phyloP scores from a whole-genome alignment of 768 basidiomycete species.

The Pulveroboletus sp. region DNA sequence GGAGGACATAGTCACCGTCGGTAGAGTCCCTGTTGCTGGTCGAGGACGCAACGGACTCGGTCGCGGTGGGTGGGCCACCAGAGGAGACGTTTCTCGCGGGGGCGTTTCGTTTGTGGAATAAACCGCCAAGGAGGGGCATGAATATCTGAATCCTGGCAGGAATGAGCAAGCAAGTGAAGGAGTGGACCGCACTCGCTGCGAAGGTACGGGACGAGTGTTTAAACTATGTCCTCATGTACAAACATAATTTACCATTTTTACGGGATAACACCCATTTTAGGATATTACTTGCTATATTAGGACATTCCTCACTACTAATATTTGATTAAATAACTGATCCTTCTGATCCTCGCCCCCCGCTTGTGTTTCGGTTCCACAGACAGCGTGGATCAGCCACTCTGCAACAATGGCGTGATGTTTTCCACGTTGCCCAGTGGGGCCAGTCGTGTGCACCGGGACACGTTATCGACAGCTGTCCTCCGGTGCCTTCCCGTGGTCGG shows the following conservation, averaged over 20 bases:
- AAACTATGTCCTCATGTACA: conserved; percentile 6
- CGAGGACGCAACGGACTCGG: conserved; percentile 14
- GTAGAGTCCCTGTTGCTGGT: conserved; percentile 15
- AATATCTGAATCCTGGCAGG: not conserved
- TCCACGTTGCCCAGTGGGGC: not conserved
- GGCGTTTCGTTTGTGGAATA: conserved; percentile 22
- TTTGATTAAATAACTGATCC: conserved; percentile 4
- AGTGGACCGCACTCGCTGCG: not conserved
- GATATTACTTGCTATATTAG: not conserved
- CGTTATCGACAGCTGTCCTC: too few relatives aligned
- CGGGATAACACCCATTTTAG: conserved; percentile 13
- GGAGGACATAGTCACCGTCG: conserved; percentile 33
- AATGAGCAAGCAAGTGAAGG: not conserved
- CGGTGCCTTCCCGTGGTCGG: not conserved
- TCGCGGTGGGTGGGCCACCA: not conserved
- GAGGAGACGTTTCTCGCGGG: not conserved
- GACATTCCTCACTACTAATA: conserved; percentile 1
- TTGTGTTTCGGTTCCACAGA: not conserved
- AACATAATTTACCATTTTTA: conserved; percentile 2
- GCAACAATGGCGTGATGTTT: not conserved
- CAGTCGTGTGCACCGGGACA: not conserved
- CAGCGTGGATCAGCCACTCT: not conserved
- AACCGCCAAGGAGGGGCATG: conserved; percentile 29
- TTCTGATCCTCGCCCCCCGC: not conserved
- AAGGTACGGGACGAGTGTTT: not conserved